phyloP scores from a whole-genome alignment of 176 grass and related monocot genomes.

The Themeda triandra region DNA sequence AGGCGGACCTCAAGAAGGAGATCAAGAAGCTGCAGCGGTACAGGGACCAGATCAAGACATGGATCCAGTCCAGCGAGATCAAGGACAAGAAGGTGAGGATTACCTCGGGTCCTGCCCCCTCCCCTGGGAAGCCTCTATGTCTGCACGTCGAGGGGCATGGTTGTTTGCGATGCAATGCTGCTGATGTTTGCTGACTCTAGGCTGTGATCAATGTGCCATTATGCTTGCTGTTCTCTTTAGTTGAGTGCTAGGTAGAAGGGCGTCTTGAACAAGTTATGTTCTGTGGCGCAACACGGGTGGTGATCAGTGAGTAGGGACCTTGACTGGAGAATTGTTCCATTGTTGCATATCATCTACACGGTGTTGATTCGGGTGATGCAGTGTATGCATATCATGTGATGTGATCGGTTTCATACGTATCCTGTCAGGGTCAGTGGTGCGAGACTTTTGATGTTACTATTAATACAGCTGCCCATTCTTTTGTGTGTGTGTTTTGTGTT shows the following conservation, averaged over 20 bases:
- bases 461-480: no score
- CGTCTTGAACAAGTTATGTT: neutral
- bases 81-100: constrained; percentile 94
- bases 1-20: constrained; percentile 99
- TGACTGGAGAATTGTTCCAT: neutral
- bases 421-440: neutral
- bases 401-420: neutral
- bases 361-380: no score
- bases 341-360: no score
- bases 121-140: neutral
- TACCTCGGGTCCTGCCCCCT: neutral
- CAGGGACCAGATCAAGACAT: constrained; percentile 99
- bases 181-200: neutral
- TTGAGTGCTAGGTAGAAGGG: neutral
- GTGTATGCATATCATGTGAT: neutral
- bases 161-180: constrained; percentile 10
- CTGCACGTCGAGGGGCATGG: no score
- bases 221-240: neutral
- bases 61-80: constrained; percentile 99
- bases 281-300: neutral
- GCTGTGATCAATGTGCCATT: neutral
- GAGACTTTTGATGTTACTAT: no score
- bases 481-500: neutral
- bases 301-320: neutral
- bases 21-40: constrained; percentile 99